Percentiles rank a stretch among this genome's conserved stretches.
phyloP scores from a whole-genome alignment of 768 basidiomycete genomes.

The Suillus lakei region DNA sequence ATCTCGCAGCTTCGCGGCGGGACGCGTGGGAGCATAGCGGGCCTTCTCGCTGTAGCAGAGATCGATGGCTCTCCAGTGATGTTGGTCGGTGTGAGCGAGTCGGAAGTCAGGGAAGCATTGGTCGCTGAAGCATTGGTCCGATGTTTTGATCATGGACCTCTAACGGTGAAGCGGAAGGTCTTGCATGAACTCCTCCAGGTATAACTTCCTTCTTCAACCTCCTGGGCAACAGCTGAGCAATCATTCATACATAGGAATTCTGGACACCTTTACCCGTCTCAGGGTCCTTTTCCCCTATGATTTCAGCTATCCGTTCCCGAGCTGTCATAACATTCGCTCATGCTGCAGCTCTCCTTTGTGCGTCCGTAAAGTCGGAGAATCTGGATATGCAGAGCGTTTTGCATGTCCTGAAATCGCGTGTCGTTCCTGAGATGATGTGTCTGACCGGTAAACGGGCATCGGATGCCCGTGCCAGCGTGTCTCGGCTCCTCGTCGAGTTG shows the following conservation, averaged over 20 bases:
- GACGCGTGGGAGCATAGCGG: constrained; percentile 53
- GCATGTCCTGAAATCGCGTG: constrained; percentile 45
- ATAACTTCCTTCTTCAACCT: background rate
- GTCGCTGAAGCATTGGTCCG: constrained; percentile 41
- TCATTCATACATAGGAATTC: background rate
- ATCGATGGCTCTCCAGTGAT: constrained; percentile 15
- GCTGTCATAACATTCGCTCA: constrained; percentile 48
- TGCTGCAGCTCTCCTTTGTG: constrained; percentile 15
- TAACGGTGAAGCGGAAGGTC: constrained; percentile 53
- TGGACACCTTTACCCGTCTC: constrained; percentile 7
- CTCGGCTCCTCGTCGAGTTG: constrained; percentile 48
- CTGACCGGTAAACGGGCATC: constrained; percentile 35
- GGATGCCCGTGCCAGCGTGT: constrained; percentile 45
- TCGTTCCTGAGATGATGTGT: constrained; percentile 53
- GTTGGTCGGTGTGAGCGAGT: constrained; percentile 18
- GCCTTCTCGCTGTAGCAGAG: constrained; percentile 15
- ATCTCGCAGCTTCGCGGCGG: constrained; percentile 51
- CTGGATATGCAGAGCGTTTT: constrained; percentile 39
- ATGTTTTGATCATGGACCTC: constrained; percentile 55
- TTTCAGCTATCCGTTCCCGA: constrained; percentile 50
- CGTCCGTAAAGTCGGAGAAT: background rate
- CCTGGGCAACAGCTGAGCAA: background rate
- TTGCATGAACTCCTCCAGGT: constrained; percentile 58
- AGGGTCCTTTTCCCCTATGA: constrained; percentile 38
- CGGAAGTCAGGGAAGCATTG: constrained; percentile 49